These are phyloP conservation scores for Penicillium hordei DNA, from an alignment of 2,329 filamentous ascomycete genomes.

Conservation along the genomic window DNA sequence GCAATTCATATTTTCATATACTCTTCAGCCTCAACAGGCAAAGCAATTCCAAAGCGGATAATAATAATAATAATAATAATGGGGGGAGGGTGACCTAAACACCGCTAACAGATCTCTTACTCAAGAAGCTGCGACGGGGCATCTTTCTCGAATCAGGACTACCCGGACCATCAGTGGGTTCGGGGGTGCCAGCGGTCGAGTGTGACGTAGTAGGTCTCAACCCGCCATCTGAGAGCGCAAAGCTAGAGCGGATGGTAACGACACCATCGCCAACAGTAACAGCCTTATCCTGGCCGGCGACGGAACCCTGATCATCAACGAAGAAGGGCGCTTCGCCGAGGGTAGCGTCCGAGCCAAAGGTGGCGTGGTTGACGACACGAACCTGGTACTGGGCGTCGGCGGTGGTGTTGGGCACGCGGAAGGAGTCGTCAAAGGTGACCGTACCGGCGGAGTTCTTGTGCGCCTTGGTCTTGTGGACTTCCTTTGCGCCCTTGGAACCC, in stretches of 20 bases:
- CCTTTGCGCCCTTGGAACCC: conserved; percentile 66
- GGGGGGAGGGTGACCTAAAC: conserved; percentile 12
- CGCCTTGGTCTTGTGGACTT: conserved; percentile 89
- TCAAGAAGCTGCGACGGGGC: conserved; percentile 48
- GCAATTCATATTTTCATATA: conserved; percentile 12
- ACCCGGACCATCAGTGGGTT: conserved; percentile 31
- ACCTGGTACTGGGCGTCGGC: conserved; percentile 85
- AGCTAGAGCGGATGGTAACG: conserved; percentile 73
- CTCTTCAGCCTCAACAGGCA: conserved; percentile 1
- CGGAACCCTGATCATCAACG: conserved; percentile 74
- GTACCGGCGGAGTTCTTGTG: conserved; percentile 68
- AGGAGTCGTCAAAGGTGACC: conserved; percentile 66
- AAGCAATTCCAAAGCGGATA: not conserved
- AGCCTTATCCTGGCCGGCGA: conserved; percentile 66
- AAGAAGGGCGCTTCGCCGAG: conserved; percentile 88
- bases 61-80: not conserved
- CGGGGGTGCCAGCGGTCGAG: conserved; percentile 30
- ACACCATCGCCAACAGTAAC: conserved; percentile 71
- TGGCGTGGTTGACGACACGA: conserved; percentile 79
- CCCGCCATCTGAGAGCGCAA: conserved; percentile 54
- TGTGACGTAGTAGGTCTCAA: conserved; percentile 39
- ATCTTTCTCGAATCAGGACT: conserved; percentile 45
- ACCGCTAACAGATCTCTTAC: conserved; percentile 43
- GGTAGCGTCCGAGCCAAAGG: conserved; percentile 77
- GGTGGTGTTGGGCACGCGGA: conserved; percentile 69